Evolutionary conservation across 2,329 filamentous ascomycete species (phyloP), one percentile per base, ranked within the genome.

Genomic region (Hypoxylon sp.): DNA sequence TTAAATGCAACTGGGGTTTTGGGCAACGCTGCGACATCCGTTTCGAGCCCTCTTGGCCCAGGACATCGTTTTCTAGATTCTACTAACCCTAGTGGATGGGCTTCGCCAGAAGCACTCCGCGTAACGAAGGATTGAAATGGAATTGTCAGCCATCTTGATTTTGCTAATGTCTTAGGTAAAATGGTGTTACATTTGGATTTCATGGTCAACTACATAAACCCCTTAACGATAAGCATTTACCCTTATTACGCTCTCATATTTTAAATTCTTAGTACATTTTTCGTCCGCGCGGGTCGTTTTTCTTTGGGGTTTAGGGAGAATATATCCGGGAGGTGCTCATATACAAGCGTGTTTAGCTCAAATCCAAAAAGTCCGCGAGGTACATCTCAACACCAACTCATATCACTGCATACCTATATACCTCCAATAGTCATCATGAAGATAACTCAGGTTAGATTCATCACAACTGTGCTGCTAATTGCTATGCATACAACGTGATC

Each of bases 111-210:
- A 19, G 23, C 21, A 9, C 17, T 43, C 17, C 19, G 19, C 21
- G 34, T 36, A 41, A 30, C n/a, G 28, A 13, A 19, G 23, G 28
- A 2, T 10, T 34, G 14, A 30, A 17, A 32, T 34, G 51, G 45
- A 57, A 57, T 51, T 48, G 19, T 21, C 45, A 6, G 60, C 60
- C 60, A 51, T 50, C 25, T 50, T 32, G 34, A 43, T 56, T 56
- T 50, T 17, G 11, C 32, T 28, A 4, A 43, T 63, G 60, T 62
- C 60, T 62, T n/a, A 32, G 30, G 13, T 30, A 45, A 7, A 7
- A 43, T 34, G 19, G 14, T 7, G 21, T n/a, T 5, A 10, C 3
- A 9, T 13, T 30, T 46, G 14, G 53, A n/a, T 25, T 46, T 57
- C 38, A 19, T 34, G 11, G 21, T 60, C 25, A 30, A 45, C 2